phyloP scores from a whole-genome alignment of 495 filamentous ascomycete species.

The Parachaetomium inaequale region DNA sequence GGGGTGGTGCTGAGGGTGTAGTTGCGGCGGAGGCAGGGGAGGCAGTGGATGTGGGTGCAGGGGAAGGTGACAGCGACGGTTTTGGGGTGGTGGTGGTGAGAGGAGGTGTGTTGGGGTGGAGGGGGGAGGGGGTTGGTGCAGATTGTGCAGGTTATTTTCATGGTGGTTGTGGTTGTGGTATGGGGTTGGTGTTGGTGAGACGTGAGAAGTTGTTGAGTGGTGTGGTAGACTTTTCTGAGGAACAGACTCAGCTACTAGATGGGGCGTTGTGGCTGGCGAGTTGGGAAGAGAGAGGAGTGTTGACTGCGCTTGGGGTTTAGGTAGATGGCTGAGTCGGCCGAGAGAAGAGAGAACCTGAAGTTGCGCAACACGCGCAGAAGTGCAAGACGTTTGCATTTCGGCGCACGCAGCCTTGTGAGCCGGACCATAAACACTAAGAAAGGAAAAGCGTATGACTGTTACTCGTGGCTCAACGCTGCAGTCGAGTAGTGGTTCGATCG shows the following conservation, averaged over 20 bases:
- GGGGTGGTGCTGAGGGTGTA: background rate
- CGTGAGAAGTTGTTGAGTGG: background rate
- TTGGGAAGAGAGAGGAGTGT: background rate
- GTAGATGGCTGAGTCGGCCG: background rate
- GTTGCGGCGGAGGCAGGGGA: slow-evolving; percentile 8
- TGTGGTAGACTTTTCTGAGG: too few species aligned
- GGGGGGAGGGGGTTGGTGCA: slow-evolving; percentile 11
- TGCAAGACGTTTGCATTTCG: background rate
- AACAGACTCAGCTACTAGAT: background rate
- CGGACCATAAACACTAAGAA: background rate
- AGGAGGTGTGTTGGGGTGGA: background rate
- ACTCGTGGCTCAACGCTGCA: background rate
- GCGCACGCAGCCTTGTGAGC: background rate
- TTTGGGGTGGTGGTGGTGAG: too few species aligned
- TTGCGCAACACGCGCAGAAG: background rate
- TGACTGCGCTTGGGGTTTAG: background rate
- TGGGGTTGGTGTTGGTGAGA: background rate
- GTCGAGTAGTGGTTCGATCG: background rate
- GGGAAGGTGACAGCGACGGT: background rate
- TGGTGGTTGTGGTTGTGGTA: background rate
- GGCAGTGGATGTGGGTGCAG: slow-evolving; percentile 20
- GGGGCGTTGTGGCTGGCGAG: background rate
- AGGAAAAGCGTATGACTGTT: background rate
- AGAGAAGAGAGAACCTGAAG: background rate
- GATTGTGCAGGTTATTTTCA: slow-evolving; percentile 8